Evolutionary conservation across 2,329 filamentous ascomycete species (phyloP), one percentile per base, ranked within the genome.

Genomic region (Calonectria pseudoturangicola): DNA sequence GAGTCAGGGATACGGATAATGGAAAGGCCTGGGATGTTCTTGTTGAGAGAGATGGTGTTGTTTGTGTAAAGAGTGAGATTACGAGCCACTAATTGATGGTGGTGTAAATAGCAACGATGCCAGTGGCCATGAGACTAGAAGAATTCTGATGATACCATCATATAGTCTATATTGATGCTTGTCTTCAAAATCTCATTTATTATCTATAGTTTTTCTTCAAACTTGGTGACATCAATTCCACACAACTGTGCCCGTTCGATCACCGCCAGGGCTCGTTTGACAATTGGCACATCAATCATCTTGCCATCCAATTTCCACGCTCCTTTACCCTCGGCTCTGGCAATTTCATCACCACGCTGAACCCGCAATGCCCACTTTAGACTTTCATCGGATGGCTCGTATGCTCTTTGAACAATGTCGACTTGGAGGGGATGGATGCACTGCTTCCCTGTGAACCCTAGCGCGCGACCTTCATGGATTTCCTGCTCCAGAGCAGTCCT

Each of bases 21-120:
- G 78, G 39, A 1, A 71, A 77, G 2, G 70, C 70, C 12, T 89
- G 84, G 83, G 87, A 89, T 56, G 77, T 91, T 9, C 81, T 86
- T 76, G 88, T 89, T 50, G 88, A 87, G 73, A 88, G 80, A 71
- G 76, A 82, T 2, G 82, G 80, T 0, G 75, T 71, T 7, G 51
- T 82, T 2, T 86, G 84, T 62, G 85, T 86, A 82, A 85, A 76
- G 68, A 83, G 82, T 1, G 77, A 80, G 43, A 82, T 85, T n/a
- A 72, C 41, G 4, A 64, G 50, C 30, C 58, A 69, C 25, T 21
- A 18, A 54, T 36, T 65, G 36, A 10, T 21, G 12, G 15, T 27
- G 6, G 8, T 9, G 18, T 18, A 39, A 21, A 13, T 10, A 39
- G 41, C n/a, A 13, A 48, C 10, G 21, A 13, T 25, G 45, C 9